Evolutionary conservation across 345 rosid species (phyloP).

Genomic region (Ceriops zippeliana): DNA sequence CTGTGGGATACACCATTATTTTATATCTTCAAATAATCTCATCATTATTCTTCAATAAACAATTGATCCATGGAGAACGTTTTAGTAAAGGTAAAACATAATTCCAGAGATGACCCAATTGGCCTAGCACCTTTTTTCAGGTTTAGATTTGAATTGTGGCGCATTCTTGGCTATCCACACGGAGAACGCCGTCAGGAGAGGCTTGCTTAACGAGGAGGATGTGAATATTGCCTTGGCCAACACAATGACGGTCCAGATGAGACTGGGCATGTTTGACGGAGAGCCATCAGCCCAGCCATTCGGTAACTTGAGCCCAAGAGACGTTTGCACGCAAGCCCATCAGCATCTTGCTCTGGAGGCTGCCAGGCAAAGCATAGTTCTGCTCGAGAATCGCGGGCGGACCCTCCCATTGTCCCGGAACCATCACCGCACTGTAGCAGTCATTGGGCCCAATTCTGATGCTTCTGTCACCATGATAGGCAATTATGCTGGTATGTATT

Average conservation of each 20-base stretch:
- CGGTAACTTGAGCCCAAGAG: slow-evolving; percentile 70
- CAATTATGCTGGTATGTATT: slow-evolving; percentile 70
- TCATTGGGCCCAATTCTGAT: slow-evolving; percentile 91
- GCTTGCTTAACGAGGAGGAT: slow-evolving; percentile 45
- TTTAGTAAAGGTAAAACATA: not conserved
- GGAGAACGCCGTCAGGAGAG: slow-evolving; percentile 50
- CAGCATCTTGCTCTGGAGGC: slow-evolving; percentile 74
- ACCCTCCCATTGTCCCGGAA: slow-evolving; percentile 59
- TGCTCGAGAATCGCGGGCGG: slow-evolving; percentile 48
- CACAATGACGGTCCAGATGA: slow-evolving; percentile 81
- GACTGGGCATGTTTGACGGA: slow-evolving; percentile 92
- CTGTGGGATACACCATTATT: no score
- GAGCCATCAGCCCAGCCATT: slow-evolving; percentile 62
- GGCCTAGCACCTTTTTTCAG: slow-evolving; percentile 17
- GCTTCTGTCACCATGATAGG: slow-evolving; percentile 93
- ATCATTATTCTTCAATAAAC: no score
- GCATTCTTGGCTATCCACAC: slow-evolving; percentile 74
- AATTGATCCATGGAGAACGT: no score
- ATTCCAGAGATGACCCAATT: not conserved
- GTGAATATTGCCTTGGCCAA: slow-evolving; percentile 73
- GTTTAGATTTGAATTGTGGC: slow-evolving; percentile 90
- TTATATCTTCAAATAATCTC: no score
- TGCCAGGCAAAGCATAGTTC: slow-evolving; percentile 79
- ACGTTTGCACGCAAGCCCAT: slow-evolving; percentile 75
- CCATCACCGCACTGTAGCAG: slow-evolving; percentile 62